Evolutionary conservation across 116 monocot species (phyloP), one percentile per base, ranked within the genome.

Genomic region (Cymodocea nodosa): DNA sequence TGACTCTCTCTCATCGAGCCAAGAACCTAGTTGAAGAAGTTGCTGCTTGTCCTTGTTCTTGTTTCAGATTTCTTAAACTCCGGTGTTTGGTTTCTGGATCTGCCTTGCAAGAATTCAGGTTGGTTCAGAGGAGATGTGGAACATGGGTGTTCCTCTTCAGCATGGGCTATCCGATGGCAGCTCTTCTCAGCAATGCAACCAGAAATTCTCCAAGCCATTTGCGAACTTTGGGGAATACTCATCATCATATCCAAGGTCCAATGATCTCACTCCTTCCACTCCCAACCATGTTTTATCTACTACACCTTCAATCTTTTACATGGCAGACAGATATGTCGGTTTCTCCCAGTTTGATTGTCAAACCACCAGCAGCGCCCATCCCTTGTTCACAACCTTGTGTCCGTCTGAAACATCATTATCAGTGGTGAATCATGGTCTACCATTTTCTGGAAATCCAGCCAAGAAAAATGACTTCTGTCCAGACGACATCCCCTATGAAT

Each of bases 291-390:
- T 74, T 49, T 18, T 67, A 15, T 66, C 82, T 6, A 59, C 82
- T 6, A 59, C 65, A 14, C 70, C 78, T 58, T 48, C 56, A 4
- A 66, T 63, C 4, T 78, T 78, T 34, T 83, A 70, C 57, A 72
- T 68, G 6, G 70, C 77, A 18, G 80, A 83, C 44, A n/a, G 39
- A 1, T 67, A 70, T 35, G 68, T 73, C 62, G 73, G 64, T 19
- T 34, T 76, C 55, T 71, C 75, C 50, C 75, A 56, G 15, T 58
- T 74, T 24, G 74, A 79, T 16, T 65, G 70, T 24, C 75, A 78
- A 57, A 19, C 57, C 0, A 51, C 30, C 30, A 30, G 30, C 30
- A 30, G 20, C 37, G 40, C 13, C 54, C 52, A 16, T 70, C 67
- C 60, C 10, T 22, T 59, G 18, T 16, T 70, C 36, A 52, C 51